Percentiles rank a stretch among this genome's conserved stretches.
These are phyloP conservation scores for Metarhizium humberi DNA, from an alignment of 2,329 filamentous ascomycete genomes.

Conservation along the genomic window DNA sequence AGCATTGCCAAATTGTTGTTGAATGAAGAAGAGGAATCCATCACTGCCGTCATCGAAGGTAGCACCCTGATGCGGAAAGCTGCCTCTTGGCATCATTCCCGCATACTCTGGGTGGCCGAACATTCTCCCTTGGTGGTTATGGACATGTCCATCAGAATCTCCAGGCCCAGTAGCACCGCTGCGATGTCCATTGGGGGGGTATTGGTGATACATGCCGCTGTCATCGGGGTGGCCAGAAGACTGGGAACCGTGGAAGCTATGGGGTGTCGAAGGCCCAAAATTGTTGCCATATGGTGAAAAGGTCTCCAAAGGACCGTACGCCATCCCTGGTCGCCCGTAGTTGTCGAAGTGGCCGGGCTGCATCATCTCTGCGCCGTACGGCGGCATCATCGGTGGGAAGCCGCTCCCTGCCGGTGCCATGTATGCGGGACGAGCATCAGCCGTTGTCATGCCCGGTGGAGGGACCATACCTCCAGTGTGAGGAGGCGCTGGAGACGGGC, in stretches of 20 bases:
- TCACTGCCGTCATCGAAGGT: conserved; percentile 22
- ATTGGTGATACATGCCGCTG: conserved; percentile 30
- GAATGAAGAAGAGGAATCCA: conserved; percentile 29
- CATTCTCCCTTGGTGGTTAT: conserved; percentile 20
- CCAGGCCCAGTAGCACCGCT: conserved; percentile 22
- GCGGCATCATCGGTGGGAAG: conserved; percentile 27
- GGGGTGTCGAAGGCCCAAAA: conserved; percentile 47
- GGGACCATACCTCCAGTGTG: conserved; percentile 36
- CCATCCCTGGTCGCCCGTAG: conserved; percentile 27
- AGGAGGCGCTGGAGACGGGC: conserved; percentile 47
- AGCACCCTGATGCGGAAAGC: conserved; percentile 18
- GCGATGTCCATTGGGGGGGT: conserved; percentile 25
- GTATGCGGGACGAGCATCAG: conserved; percentile 23
- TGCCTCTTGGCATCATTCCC: conserved; percentile 23
- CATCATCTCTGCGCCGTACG: conserved; percentile 25
- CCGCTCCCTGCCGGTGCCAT: conserved; percentile 23
- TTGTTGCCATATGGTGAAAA: conserved; percentile 24
- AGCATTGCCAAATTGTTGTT: conserved; percentile 22
- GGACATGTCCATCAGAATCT: conserved; percentile 19
- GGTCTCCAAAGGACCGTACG: conserved; percentile 24
- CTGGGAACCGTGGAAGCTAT: conserved; percentile 54
- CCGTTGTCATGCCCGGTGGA: conserved; percentile 34
- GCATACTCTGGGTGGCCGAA: conserved; percentile 20
- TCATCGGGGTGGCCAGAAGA: conserved; percentile 42
- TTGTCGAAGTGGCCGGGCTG: conserved; percentile 25